Percentiles rank a stretch among this genome's conserved stretches.
These are phyloP conservation scores for Cercospora zeina DNA, from an alignment of 2,329 filamentous ascomycete species.

Conservation along the genomic window DNA sequence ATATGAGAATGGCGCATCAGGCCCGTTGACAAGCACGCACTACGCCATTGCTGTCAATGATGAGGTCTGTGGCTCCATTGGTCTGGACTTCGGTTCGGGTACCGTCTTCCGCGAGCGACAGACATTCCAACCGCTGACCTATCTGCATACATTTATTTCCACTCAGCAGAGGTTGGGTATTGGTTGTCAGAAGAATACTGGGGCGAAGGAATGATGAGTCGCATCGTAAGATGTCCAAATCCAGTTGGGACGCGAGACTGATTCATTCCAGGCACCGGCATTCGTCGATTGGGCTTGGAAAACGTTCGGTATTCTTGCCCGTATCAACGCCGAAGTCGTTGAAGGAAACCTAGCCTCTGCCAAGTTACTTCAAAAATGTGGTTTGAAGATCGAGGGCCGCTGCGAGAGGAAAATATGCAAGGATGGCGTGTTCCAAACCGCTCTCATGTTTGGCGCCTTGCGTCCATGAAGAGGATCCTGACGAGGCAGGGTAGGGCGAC, in stretches of 20 bases:
- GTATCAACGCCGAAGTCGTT: slow-evolving; percentile 39
- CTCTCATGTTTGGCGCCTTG: slow-evolving; percentile 41
- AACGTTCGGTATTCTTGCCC: slow-evolving; percentile 35
- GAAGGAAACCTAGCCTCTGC: slow-evolving; percentile 42
- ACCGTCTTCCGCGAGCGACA: slow-evolving; percentile 14
- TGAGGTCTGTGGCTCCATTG: slow-evolving; percentile 43
- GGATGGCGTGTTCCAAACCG: slow-evolving; percentile 39
- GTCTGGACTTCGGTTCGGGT: slow-evolving; percentile 39
- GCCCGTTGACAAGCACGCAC: slow-evolving; percentile 24
- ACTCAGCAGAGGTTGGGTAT: slow-evolving; percentile 46
- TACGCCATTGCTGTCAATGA: slow-evolving; percentile 34
- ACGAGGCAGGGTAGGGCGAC: background rate
- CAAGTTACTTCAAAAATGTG: slow-evolving; percentile 43
- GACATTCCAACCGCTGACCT: background rate
- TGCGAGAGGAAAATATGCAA: slow-evolving; percentile 42
- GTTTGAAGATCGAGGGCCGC: slow-evolving; percentile 43
- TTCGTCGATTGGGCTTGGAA: slow-evolving; percentile 43
- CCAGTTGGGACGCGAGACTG: background rate
- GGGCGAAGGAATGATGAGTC: slow-evolving; percentile 33
- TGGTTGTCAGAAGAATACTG: slow-evolving; percentile 45
- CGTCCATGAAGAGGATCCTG: slow-evolving; percentile 27
- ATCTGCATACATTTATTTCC: slow-evolving; percentile 39
- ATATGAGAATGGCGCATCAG: slow-evolving; percentile 23
- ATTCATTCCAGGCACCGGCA: slow-evolving; percentile 29
- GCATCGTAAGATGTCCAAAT: slow-evolving; percentile 26